A percentile compares a stretch with the other conserved stretches of the same genome.
These are phyloP conservation scores for Aspergillus thermomutatus DNA, from an alignment of 2,329 filamentous ascomycete genomes.

Conservation along the genomic window DNA sequence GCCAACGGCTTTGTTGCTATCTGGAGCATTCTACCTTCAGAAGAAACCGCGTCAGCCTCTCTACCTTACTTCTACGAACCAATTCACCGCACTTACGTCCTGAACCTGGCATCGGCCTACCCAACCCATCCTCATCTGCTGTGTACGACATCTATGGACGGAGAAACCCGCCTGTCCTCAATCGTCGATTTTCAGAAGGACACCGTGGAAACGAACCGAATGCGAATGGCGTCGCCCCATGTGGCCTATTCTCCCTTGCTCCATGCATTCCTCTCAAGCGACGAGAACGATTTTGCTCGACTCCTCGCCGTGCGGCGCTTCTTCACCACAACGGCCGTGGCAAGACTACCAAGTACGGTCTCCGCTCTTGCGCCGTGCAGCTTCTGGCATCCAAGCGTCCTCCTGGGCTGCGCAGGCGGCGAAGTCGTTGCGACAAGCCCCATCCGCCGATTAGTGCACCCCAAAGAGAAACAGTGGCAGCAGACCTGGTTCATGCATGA, in stretches of 20 bases:
- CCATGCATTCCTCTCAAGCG: slow-evolving; percentile 52
- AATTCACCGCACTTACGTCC: slow-evolving; percentile 37
- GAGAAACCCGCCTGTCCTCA: slow-evolving; percentile 54
- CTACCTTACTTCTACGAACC: slow-evolving; percentile 36
- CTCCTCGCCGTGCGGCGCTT: slow-evolving; percentile 51
- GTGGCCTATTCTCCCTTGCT: slow-evolving; percentile 55
- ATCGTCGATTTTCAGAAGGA: slow-evolving; percentile 48
- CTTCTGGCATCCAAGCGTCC: slow-evolving; percentile 50
- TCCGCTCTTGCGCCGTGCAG: slow-evolving; percentile 34
- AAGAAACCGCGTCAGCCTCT: slow-evolving; percentile 13
- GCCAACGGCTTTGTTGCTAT: slow-evolving; percentile 56
- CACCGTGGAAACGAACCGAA: slow-evolving; percentile 45
- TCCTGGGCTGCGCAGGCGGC: slow-evolving; percentile 53
- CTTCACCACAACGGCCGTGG: slow-evolving; percentile 48
- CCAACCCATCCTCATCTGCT: slow-evolving; percentile 53
- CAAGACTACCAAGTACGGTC: slow-evolving; percentile 41
- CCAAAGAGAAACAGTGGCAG: slow-evolving; percentile 51
- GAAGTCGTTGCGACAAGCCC: slow-evolving; percentile 52
- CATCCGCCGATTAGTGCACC: slow-evolving; percentile 48
- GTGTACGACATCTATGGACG: slow-evolving; percentile 52
- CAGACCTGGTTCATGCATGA: slow-evolving; percentile 59
- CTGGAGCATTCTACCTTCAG: slow-evolving; percentile 43
- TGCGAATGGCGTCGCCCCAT: slow-evolving; percentile 47
- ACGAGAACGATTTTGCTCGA: slow-evolving; percentile 53
- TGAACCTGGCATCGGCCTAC: slow-evolving; percentile 46